phyloP scores from a whole-genome alignment of 257 asterid species.

The Perilla frutescens region DNA sequence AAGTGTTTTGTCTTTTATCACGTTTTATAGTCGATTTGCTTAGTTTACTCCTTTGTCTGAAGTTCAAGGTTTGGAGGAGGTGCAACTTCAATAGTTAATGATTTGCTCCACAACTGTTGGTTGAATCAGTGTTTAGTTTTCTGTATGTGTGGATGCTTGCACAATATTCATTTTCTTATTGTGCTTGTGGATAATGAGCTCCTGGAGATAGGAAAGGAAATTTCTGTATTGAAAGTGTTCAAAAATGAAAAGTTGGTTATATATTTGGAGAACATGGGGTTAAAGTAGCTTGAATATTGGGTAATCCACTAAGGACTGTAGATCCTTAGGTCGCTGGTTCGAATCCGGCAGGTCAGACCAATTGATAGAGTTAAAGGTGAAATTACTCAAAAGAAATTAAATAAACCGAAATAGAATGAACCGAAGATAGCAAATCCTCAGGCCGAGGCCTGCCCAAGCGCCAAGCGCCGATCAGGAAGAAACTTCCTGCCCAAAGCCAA shows the following conservation, averaged over 20 bases:
- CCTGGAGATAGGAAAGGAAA: too few relatives aligned
- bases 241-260: background rate
- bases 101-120: conserved; percentile 12
- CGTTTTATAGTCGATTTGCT: conserved; percentile 6
- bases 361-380: too few relatives aligned
- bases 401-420: too few relatives aligned
- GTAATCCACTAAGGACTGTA: background rate
- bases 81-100: background rate
- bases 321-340: conserved; percentile 95
- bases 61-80: background rate
- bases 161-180: conserved; percentile 11
- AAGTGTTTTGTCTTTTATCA: conserved; percentile 16
- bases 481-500: too few relatives aligned
- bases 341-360: conserved; percentile 81
- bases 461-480: too few relatives aligned
- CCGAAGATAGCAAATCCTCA: too few relatives aligned
- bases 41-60: conserved; percentile 30
- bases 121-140: conserved; percentile 11
- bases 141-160: conserved; percentile 4
- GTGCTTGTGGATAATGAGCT: background rate
- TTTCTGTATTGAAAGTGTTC: background rate
- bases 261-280: background rate
- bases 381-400: too few relatives aligned
- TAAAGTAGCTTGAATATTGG: conserved; percentile 15
- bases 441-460: too few relatives aligned